Conservation (phyloP, 116 monocot species). For the Iris pallida region DNA sequence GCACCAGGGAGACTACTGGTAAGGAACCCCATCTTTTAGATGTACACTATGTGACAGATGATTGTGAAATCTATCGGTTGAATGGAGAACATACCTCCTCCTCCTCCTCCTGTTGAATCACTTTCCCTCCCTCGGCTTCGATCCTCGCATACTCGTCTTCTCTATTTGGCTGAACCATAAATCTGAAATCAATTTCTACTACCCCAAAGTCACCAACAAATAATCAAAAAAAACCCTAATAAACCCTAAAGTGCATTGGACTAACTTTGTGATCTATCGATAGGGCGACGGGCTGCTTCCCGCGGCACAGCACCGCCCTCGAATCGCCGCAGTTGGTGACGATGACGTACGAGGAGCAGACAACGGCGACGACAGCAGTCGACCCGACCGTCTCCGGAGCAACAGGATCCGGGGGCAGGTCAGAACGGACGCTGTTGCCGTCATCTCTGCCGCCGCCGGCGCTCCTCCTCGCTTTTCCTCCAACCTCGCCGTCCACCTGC, state of each 20-base stretch:
- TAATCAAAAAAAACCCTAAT: no score
- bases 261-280: conserved; percentile 86
- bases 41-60: no score
- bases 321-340: conserved; percentile 82
- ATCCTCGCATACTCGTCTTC: conserved; percentile 81
- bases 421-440: background rate
- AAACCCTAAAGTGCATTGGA: background rate
- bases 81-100: no score
- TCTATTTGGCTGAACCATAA: conserved; percentile 67
- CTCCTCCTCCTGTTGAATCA: no score
- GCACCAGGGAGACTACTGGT: no score
- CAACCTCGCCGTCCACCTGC: conserved; percentile 57
- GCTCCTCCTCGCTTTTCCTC: conserved; percentile 26
- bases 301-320: conserved; percentile 77
- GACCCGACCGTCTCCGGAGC: conserved; percentile 80
- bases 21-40: no score
- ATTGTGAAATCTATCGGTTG: no score
- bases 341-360: conserved; percentile 76
- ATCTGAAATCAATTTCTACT: background rate
- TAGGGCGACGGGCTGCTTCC: conserved; percentile 60
- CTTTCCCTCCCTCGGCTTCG: conserved; percentile 80
- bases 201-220: no score
- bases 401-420: conserved; percentile 37
- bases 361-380: conserved; percentile 66
- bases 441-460: conserved; percentile 7